Base-by-base conservation (phyloP, 805 yeast genomes). In the Candida pseudoglaebosa region DNA sequence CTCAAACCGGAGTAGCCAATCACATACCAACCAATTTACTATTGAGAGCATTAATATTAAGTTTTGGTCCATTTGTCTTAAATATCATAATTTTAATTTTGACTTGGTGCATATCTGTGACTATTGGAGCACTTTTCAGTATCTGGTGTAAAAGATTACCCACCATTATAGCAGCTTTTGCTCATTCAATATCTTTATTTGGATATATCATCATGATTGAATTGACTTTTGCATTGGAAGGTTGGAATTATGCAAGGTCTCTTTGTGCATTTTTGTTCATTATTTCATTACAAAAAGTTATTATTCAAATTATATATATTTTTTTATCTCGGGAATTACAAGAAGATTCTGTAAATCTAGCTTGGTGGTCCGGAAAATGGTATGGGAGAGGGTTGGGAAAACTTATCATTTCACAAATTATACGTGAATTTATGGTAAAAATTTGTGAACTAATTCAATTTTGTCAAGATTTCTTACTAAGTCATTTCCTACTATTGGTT, bases 1-100 rank as follows among this genome's bases (percentile, higher is more conserved):
- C 96, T 1, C 96, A 88, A 65, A 86, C 82, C 24, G 96, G 96
- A 21, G 95, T 88, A 1, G 22, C 24, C 16, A 38, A 44, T 7
- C 53, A 54, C 44, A 49, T 34, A 49, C 61, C 37, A 63, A 75
- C n/a, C 46, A 61, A 41, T 67, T 75, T 91, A 0, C 53, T 84
- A 0, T 45, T 83, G 9, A 70, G 97, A 41, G 58, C 91, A 21
- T 53, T 73, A 2, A 61, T 88, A 12, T 59, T 81, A 3, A 63
- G 73, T 0, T 36, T 74, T 24, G 46, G 69, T 1, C 88, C 90
- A 1, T 59, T 80, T 13, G 18, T 68, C 1, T 43, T 73, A 32
- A 71, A 72, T 46, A 36, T 51, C 3, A 30, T 59, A 1, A 43
- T 67, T 1, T 49, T 73, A 31, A 5, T 60, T 4, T 17, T 65